Conservation (phyloP, 1,284 basidiomycete species). For the Limonomyces culmigenus region DNA sequence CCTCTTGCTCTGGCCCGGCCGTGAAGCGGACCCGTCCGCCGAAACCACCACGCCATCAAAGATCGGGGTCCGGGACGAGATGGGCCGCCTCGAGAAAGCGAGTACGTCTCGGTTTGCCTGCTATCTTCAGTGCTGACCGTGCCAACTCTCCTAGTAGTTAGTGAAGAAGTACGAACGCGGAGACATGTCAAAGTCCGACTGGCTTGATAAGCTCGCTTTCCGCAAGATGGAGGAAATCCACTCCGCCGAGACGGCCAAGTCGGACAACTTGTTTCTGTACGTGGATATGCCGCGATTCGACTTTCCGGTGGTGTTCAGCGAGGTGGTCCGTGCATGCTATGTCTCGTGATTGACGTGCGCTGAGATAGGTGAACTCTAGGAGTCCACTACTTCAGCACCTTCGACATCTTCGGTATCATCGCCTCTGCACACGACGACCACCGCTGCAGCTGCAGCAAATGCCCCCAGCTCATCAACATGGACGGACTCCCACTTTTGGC, state of each 20-base stretch:
- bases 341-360: no score
- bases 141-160: constrained; percentile 31
- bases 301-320: constrained; percentile 93
- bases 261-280: constrained; percentile 82
- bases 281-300: constrained; percentile 96
- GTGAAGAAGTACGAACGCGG: constrained; percentile 94
- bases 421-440: constrained; percentile 15
- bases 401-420: constrained; percentile 18
- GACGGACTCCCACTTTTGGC: constrained; percentile 63
- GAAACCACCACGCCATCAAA: constrained; percentile 83
- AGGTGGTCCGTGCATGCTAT: constrained; percentile 48
- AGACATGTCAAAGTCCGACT: constrained; percentile 87
- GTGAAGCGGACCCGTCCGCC: constrained; percentile 72
- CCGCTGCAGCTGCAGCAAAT: constrained; percentile 19
- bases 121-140: neutral
- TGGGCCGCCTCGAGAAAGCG: constrained; percentile 89
- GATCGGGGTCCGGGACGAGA: constrained; percentile 65
- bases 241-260: constrained; percentile 76
- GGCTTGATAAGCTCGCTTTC: constrained; percentile 90
- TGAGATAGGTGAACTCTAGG: no score
- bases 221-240: constrained; percentile 89
- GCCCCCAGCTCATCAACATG: constrained; percentile 23
- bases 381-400: constrained; percentile 2
- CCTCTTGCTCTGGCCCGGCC: constrained; percentile 66
- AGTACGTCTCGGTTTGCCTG: constrained; percentile 6